A percentile compares a stretch with the other conserved stretches of the same genome.
phyloP scores from a whole-genome alignment of 768 basidiomycete species.

The Tylopilus felleus region DNA sequence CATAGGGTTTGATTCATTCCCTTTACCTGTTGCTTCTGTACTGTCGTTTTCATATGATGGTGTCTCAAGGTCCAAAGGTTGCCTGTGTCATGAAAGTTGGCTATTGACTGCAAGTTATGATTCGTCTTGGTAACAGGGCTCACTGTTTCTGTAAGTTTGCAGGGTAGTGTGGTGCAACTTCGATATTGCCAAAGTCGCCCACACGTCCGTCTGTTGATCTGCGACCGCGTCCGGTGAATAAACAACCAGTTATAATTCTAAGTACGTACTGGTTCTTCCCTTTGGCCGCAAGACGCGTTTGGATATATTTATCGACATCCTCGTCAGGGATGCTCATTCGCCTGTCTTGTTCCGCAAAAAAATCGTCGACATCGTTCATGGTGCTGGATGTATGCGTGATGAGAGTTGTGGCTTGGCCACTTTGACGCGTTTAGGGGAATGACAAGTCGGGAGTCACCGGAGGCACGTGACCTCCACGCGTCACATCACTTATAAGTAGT shows the following conservation, averaged over 20 bases:
- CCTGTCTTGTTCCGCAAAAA: constrained; percentile 54
- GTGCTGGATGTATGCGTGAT: neutral
- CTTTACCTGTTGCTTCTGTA: neutral
- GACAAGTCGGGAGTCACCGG: neutral
- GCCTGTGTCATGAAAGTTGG: constrained; percentile 8
- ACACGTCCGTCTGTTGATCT: constrained; percentile 5
- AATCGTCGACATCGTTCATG: constrained; percentile 41
- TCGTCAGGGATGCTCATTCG: constrained; percentile 54
- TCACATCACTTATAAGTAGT: too few species aligned
- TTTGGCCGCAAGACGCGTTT: constrained; percentile 23
- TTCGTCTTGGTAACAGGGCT: neutral
- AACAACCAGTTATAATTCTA: neutral
- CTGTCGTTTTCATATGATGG: neutral
- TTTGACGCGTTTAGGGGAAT: constrained; percentile 5
- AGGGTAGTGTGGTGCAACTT: neutral
- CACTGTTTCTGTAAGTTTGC: constrained; percentile 5
- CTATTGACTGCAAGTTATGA: neutral
- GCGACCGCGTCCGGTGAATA: constrained; percentile 1
- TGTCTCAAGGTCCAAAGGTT: neutral
- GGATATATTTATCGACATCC: constrained; percentile 46
- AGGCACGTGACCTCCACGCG: constrained; percentile 14
- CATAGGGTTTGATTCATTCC: neutral
- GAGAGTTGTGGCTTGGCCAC: neutral
- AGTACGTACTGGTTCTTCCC: constrained; percentile 17
- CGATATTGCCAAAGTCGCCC: neutral